Evolutionary conservation across 2,329 filamentous ascomycete genomes (phyloP).

Genomic region (Pleomassaria siparia): DNA sequence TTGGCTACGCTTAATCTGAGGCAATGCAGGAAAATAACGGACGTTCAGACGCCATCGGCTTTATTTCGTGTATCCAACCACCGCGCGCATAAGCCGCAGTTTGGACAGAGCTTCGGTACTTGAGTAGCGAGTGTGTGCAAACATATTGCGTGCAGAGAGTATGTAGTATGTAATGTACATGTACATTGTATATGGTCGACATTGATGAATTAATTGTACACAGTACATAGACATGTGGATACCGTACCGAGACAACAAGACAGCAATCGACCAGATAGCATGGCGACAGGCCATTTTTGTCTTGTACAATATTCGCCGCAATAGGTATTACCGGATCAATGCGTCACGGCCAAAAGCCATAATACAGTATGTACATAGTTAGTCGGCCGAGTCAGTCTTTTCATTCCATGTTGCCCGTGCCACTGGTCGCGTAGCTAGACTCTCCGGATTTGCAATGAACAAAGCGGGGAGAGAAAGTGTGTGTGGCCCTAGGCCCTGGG

Average conservation of each 20-base stretch:
- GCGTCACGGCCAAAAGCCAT: too few species aligned
- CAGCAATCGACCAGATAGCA: neutral
- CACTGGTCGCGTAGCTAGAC: neutral
- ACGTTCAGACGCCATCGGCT: conserved; percentile 1
- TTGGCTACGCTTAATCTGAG: neutral
- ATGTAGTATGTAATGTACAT: too few species aligned
- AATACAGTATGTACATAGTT: too few species aligned
- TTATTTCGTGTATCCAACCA: neutral
- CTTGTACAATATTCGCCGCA: neutral
- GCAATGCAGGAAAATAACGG: neutral
- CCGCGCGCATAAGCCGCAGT: neutral
- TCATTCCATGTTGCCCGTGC: too few species aligned
- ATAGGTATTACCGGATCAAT: neutral
- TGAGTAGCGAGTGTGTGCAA: neutral
- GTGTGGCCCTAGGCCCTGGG: neutral
- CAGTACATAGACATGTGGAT: too few species aligned
- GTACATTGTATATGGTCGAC: too few species aligned
- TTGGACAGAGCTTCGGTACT: neutral
- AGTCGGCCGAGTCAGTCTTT: too few species aligned
- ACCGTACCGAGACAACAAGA: neutral
- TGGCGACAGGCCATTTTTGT: neutral
- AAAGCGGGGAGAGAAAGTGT: neutral
- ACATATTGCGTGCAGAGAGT: neutral
- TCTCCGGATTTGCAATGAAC: neutral
- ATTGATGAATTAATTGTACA: too few species aligned